These are phyloP conservation scores for Calonectria montana DNA, from an alignment of 2,329 filamentous ascomycete species.

Conservation along the genomic window DNA sequence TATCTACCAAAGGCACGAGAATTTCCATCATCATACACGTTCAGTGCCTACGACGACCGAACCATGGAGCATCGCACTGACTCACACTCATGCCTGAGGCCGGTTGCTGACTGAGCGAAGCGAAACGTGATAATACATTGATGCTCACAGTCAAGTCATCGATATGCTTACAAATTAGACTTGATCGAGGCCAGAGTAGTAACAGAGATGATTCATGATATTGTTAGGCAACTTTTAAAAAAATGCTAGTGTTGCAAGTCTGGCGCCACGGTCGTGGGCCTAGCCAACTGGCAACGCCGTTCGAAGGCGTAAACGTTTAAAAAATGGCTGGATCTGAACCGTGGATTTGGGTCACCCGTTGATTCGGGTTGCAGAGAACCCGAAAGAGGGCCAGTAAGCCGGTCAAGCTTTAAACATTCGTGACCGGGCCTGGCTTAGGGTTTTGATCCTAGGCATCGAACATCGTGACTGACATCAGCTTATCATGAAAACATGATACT, in stretches of 20 bases:
- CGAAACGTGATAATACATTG: no score
- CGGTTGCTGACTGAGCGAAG: no score
- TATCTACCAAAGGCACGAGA: no score
- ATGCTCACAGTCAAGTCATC: no score
- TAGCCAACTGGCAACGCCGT: background rate
- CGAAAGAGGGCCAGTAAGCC: background rate
- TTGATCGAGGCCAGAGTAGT: background rate
- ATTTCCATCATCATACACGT: no score
- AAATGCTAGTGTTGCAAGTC: background rate
- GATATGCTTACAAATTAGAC: background rate
- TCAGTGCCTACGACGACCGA: no score
- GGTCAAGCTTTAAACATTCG: background rate
- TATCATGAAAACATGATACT: background rate
- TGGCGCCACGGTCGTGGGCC: constrained; percentile 1
- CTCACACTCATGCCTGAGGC: no score
- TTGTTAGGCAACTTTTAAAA: background rate
- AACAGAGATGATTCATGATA: background rate
- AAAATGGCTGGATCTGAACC: background rate
- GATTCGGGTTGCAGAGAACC: background rate
- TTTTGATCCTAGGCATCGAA: background rate
- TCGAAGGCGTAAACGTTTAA: background rate
- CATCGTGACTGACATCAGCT: background rate
- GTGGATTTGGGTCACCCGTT: background rate
- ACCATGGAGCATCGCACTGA: no score
- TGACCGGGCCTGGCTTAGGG: background rate